Evolutionary conservation across 352 stramenopile genomes (phyloP).

Genomic region (Elongisporangium undulatum): DNA sequence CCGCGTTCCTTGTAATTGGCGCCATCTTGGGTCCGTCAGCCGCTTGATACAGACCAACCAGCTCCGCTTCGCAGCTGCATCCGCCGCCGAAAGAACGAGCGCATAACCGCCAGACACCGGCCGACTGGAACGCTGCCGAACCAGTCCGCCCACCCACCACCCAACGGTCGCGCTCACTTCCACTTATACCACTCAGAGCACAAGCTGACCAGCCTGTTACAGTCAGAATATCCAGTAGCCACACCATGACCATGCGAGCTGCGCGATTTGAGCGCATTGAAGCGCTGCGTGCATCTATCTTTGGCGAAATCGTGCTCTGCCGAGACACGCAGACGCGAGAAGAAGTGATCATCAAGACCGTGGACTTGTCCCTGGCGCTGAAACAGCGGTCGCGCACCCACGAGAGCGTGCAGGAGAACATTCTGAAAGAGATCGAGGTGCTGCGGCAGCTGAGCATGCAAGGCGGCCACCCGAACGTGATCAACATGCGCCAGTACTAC

Average conservation of each 20-base stretch:
- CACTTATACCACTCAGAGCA: background rate
- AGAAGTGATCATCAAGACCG: slow-evolving; percentile 67
- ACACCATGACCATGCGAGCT: slow-evolving; percentile 10
- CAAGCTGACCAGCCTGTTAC: background rate
- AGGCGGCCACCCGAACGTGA: slow-evolving; percentile 68
- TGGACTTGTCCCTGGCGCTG: slow-evolving; percentile 51
- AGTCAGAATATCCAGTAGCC: background rate
- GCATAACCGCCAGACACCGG: background rate
- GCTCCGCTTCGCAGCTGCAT: background rate
- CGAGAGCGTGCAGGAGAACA: slow-evolving; percentile 60
- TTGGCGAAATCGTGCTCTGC: slow-evolving; percentile 67
- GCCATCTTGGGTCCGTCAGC: background rate
- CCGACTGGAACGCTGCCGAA: background rate
- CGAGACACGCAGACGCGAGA: slow-evolving; percentile 46
- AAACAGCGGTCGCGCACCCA: slow-evolving; percentile 45
- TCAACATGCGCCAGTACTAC: slow-evolving; percentile 67
- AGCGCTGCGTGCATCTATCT: slow-evolving; percentile 52
- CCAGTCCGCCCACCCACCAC: background rate
- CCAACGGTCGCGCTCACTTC: background rate
- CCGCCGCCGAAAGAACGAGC: background rate
- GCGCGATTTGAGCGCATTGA: slow-evolving; percentile 40
- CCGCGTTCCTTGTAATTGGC: background rate
- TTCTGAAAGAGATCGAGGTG: slow-evolving; percentile 66
- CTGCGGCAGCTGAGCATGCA: slow-evolving; percentile 40
- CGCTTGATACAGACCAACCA: background rate